These are phyloP conservation scores for Aspergillus floridensis DNA, from an alignment of 2,329 filamentous ascomycete genomes.

Conservation along the genomic window DNA sequence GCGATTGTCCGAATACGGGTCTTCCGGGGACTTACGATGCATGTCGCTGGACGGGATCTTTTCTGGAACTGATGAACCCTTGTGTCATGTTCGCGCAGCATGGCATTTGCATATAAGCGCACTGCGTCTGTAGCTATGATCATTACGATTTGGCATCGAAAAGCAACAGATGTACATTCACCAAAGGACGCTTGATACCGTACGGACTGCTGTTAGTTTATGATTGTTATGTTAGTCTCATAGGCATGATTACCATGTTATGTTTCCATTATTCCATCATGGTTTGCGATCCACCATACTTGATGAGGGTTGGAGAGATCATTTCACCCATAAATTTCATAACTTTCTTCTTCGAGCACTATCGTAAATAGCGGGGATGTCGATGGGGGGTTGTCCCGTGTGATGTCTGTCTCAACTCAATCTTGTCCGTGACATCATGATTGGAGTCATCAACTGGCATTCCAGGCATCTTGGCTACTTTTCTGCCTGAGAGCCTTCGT, in stretches of 20 bases:
- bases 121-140: slow-evolving; percentile 2
- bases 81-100: slow-evolving; percentile 4
- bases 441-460: not conserved
- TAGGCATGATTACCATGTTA: slow-evolving; percentile 3
- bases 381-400: not conserved
- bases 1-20: not conserved
- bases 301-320: not conserved
- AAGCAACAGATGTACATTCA: not conserved
- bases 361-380: no score
- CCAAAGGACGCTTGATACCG: not conserved
- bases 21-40: not conserved
- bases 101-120: slow-evolving; percentile 8
- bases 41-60: not conserved
- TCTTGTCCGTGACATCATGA: not conserved
- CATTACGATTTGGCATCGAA: not conserved
- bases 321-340: no score
- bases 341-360: no score
- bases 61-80: not conserved
- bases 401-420: not conserved
- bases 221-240: slow-evolving; percentile 7
- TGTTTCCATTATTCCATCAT: not conserved
- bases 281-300: not conserved
- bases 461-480: not conserved
- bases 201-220: slow-evolving; percentile 1
- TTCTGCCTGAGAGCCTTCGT: not conserved